Base-by-base conservation (phyloP, 768 basidiomycete genomes). In the Amanita inopinata region DNA sequence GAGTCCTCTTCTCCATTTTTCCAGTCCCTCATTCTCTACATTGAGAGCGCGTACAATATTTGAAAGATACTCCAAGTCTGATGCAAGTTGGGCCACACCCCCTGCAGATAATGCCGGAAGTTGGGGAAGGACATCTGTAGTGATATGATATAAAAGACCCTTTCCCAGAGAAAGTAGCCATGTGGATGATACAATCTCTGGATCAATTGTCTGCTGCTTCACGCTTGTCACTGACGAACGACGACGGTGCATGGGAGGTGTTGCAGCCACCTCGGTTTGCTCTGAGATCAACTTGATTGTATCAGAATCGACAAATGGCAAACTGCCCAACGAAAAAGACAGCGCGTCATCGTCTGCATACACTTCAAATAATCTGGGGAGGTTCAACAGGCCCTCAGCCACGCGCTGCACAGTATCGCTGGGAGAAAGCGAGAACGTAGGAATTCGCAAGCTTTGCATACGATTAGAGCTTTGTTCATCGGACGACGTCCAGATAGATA, bases 141-240 rank as follows among this genome's bases (percentile, higher is more conserved):
- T 86, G 34, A 99, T 66, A 56, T 92, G 74, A 2, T 74, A 67
- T 27, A 94, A 68, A 33, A 92, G 74, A 9, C 82, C 73, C 34
- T 85, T 79, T 0, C 89, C 85, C n/a, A 98, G 73, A 6, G 90
- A 92, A 24, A 83, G 76, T 8, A 98, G 76, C 93, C 94, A 98
- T 1, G 88, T 83, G 1, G 88, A 81, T 3, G 90, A 80, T 12
- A 97, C 84, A 2, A 74, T 70, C 57, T 93, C 92, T 3, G 87
- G 78, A 38, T 80, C 74, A 38, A 86, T 62, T 5, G 58, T 48
- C 25, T 50, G 56, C 28, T 58, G 52, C 46, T 64, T 72, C 11
- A 58, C 45, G 31, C 55, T 46, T 27, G 68, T 53, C 18, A 64
- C 48, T 20, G 75, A 69, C 33, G 66, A 58, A 33, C 67, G 67